Base-by-base conservation (phyloP, 345 rosid species). In the Microthlaspi erraticum region DNA sequence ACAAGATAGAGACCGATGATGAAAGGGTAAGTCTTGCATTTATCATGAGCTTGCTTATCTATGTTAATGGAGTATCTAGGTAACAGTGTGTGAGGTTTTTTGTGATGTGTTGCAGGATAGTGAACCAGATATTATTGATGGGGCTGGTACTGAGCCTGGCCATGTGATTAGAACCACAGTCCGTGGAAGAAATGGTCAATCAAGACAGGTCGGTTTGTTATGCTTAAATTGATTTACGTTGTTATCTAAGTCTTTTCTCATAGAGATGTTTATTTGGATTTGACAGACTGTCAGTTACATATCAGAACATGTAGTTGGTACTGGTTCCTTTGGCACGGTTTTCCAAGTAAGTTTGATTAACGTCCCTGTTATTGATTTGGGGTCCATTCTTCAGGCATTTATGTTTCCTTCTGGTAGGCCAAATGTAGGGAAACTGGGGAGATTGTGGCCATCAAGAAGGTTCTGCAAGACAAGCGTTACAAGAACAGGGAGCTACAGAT, bases 371-470 rank as follows among this genome's bases (percentile, higher is more conserved):
- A 17, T 10, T 52, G 41, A 52, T 66, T 36, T 36, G 56, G 17
- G 13, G 11, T 65, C 19, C 29, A 56, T 20, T 43, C 38, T 26
- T 36, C 1, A 17, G 7, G 5, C 29, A 41, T 78, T 71, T 71
- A 70, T 52, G 73, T 70, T 63, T 79, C 53, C 65, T 62, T 64
- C 56, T 23, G 79, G 80, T 84, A 92, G 98, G 98, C 98, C 37
- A 92, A 89, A 78, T 92, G 98, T 75, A 87, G 96, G 80, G 97
- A 91, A 81, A 91, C 92, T 66, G 97, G 97, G 77, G 97, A 91
- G 68, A 79, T 87, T 60, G 93, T 91, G 66, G 96, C 97, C 64
- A 91, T 91, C 75, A 91, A 91, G 84, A 91, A 91, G 84, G 97
- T 91, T 81, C 83, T 91, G 49, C 96, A 92, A 81, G 98, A 92